Percentiles rank a stretch among this genome's conserved stretches.
phyloP scores from a whole-genome alignment of 169 alveolate species.

The Amoebophrya sp. region DNA sequence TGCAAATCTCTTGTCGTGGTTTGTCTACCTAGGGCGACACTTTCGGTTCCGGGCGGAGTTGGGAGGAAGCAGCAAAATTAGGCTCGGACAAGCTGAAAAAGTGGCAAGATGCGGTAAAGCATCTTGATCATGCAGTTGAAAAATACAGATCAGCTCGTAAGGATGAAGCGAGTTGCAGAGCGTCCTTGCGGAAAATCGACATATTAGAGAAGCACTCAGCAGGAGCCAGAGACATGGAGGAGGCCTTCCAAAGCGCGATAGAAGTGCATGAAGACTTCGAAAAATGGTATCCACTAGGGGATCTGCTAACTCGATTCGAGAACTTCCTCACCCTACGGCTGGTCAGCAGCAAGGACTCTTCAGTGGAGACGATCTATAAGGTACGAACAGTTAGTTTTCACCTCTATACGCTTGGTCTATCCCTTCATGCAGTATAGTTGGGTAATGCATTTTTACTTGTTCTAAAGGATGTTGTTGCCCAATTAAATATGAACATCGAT shows the following conservation, averaged over 20 bases:
- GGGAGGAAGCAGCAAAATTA: background rate
- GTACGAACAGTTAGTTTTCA: too few relatives aligned
- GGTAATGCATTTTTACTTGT: too few relatives aligned
- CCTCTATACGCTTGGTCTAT: too few relatives aligned
- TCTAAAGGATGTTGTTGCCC: too few relatives aligned
- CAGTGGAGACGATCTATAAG: too few relatives aligned
- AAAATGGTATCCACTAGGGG: background rate
- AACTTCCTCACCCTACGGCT: background rate
- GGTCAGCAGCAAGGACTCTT: too few relatives aligned
- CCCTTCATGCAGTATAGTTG: too few relatives aligned
- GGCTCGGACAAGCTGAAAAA: background rate
- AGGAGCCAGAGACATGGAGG: background rate
- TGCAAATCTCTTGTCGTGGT: too few relatives aligned
- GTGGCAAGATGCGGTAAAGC: background rate
- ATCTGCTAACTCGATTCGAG: background rate
- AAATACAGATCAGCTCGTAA: background rate
- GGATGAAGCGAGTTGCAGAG: background rate
- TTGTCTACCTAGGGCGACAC: slow-evolving; percentile 7
- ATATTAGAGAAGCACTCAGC: background rate
- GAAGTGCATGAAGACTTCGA: background rate
- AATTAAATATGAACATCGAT: too few relatives aligned
- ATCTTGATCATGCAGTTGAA: background rate
- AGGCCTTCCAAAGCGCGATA: background rate
- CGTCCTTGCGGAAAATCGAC: background rate
- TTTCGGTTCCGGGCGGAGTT: background rate